Base-by-base conservation (phyloP, 2,329 filamentous ascomycete genomes). In the Orbilia ellipsospora region DNA sequence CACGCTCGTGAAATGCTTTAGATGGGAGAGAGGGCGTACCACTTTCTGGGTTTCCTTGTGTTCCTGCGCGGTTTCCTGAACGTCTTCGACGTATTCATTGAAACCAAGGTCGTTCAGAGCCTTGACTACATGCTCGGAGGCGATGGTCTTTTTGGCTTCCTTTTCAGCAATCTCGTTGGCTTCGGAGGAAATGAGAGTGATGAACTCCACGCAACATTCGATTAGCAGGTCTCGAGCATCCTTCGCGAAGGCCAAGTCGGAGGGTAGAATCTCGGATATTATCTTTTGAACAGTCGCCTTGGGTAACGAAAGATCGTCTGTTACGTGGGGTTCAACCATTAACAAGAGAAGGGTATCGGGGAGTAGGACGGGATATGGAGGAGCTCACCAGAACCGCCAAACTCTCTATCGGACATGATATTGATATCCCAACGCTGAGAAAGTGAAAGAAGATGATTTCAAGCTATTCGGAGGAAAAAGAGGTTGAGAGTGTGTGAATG, bases 151-250 rank as follows among this genome's bases (percentile, higher is more conserved):
- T 86, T 99, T 99, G 59, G 94, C 93, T 81, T 99, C 95, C 83
- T 97, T 97, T 82, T 99, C 95, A 12, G 94, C 96, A 78, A 99
- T 99, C 80, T 99, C 95, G 83, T 99, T 99, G 77, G 95, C 95
- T 84, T 99, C 94, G 56, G 93, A 96, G n/a, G 94, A 97, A 79
- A 99, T 92, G 80, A 99, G 88, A 16, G 95, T 98, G 83, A 99
- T 97, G 83, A 99, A 99, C 83, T 99, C 95, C 80, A 99, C 94
- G 81, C 95, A 99, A 85, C 95, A 98, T 85, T 98, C 95, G 80
- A 99, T 99, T 62, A 99, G 87, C 1, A 98, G 87, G 81, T 99
- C 95, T 74, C 95, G 90, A 12, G 94, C 94, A 80, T 99, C 95
- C 82, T 97, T 97, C 51, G 94, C 92, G 82, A 98, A 98, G 1